Conservation (phyloP, 2,329 filamentous ascomycete genomes). For the Alternaria rosae region DNA sequence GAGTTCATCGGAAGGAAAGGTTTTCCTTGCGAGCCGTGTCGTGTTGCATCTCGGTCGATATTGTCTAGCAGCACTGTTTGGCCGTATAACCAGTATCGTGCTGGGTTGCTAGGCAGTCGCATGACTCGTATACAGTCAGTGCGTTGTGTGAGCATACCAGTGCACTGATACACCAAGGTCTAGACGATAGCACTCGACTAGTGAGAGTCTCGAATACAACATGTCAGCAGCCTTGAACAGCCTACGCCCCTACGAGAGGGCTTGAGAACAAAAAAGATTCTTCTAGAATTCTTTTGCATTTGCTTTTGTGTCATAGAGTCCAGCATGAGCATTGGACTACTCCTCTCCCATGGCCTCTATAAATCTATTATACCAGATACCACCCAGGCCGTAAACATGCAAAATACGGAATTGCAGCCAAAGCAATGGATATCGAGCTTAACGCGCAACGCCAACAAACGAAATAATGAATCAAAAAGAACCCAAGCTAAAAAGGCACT, state of each 20-base stretch:
- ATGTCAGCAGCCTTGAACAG: neutral
- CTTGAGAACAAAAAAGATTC: neutral
- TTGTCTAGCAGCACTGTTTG: neutral
- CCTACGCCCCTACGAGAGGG: neutral
- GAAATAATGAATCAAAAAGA: neutral
- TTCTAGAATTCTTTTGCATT: neutral
- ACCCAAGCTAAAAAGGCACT: neutral
- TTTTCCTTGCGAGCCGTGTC: neutral
- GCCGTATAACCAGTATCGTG: neutral
- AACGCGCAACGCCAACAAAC: neutral
- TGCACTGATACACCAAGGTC: neutral
- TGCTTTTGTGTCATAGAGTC: neutral
- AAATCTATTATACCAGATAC: constrained; percentile 2
- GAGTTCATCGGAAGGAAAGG: constrained; percentile 6
- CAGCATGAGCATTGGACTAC: neutral
- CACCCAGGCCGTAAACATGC: neutral
- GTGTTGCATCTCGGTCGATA: neutral
- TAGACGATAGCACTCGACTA: neutral
- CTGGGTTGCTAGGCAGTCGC: neutral
- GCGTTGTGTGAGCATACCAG: neutral
- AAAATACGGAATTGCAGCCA: neutral
- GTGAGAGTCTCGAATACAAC: neutral
- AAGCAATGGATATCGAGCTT: constrained; percentile 4
- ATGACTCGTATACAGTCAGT: constrained; percentile 1
- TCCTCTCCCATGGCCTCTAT: neutral